These are phyloP conservation scores for Urtica urens DNA, from an alignment of 306 rosid species.

Conservation along the genomic window DNA sequence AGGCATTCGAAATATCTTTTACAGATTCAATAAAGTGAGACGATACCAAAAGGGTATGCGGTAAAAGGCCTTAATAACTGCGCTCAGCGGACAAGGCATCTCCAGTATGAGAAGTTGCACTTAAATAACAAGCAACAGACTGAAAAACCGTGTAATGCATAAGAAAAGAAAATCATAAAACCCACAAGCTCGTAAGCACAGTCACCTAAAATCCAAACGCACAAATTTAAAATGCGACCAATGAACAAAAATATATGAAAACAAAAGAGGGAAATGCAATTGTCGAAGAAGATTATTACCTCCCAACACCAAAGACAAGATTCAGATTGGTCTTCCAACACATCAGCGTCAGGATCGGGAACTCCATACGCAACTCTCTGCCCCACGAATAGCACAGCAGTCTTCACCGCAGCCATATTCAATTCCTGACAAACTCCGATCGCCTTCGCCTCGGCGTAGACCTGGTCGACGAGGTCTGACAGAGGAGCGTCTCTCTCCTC, in stretches of 20 bases:
- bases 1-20: too few relatives aligned
- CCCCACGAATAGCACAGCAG: slow-evolving; percentile 51
- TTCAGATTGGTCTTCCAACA: slow-evolving; percentile 61
- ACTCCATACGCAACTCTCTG: slow-evolving; percentile 72
- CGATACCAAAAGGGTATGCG: too few relatives aligned
- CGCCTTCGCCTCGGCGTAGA: slow-evolving; percentile 17
- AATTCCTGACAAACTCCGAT: slow-evolving; percentile 22
- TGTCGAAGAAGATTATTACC: slow-evolving; percentile 26
- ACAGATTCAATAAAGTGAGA: too few relatives aligned
- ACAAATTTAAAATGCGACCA: too few relatives aligned
- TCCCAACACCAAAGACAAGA: slow-evolving; percentile 97
- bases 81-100: too few relatives aligned
- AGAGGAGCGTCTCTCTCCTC: slow-evolving; percentile 75
- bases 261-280: background rate
- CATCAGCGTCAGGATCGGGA: slow-evolving; percentile 73
- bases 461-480: slow-evolving; percentile 59
- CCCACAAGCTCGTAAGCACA: background rate
- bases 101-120: too few relatives aligned
- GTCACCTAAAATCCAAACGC: background rate
- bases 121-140: too few relatives aligned
- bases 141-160: too few relatives aligned
- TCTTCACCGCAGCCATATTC: slow-evolving; percentile 59
- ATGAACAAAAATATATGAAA: background rate
- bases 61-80: too few relatives aligned
- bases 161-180: background rate